These are phyloP conservation scores for Orbilia brochopaga DNA, from an alignment of 2,329 filamentous ascomycete genomes.

Conservation along the genomic window DNA sequence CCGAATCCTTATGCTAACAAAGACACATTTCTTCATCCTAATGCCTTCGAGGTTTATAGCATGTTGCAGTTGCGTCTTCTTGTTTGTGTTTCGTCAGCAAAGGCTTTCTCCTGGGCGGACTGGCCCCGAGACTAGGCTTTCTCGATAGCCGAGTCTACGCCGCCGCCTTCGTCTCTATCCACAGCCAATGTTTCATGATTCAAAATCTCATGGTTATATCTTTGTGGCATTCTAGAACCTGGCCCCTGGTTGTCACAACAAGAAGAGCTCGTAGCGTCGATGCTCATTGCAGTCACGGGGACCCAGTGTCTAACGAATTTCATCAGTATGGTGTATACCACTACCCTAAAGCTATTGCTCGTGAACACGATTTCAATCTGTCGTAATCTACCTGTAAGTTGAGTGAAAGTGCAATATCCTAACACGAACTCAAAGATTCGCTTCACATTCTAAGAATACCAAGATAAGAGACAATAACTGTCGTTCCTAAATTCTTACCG, in stretches of 20 bases:
- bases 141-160: neutral
- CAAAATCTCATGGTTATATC: conserved; percentile 13
- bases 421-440: conserved; percentile 7
- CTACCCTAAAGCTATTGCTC: neutral
- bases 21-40: conserved; percentile 3
- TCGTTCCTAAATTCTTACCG: neutral
- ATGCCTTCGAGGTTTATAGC: conserved; percentile 1
- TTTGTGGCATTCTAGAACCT: conserved; percentile 11
- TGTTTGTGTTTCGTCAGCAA: no score
- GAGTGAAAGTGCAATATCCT: conserved; percentile 2
- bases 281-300: neutral
- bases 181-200: conserved; percentile 3
- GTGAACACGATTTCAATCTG: no score
- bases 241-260: conserved; percentile 6
- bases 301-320: neutral
- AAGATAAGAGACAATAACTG: neutral
- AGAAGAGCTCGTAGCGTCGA: neutral
- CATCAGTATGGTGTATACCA: neutral
- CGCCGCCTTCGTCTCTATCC: neutral
- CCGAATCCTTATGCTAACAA: conserved; percentile 24
- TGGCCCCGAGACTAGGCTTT: no score
- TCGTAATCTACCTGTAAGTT: neutral
- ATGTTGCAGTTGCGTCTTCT: no score
- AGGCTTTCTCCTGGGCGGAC: no score
- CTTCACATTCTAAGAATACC: conserved; percentile 8